A percentile compares a stretch with the other conserved stretches of the same genome.
Conservation (phyloP, 2,329 filamentous ascomycete species). For the Cytospora paraplurivora region DNA sequence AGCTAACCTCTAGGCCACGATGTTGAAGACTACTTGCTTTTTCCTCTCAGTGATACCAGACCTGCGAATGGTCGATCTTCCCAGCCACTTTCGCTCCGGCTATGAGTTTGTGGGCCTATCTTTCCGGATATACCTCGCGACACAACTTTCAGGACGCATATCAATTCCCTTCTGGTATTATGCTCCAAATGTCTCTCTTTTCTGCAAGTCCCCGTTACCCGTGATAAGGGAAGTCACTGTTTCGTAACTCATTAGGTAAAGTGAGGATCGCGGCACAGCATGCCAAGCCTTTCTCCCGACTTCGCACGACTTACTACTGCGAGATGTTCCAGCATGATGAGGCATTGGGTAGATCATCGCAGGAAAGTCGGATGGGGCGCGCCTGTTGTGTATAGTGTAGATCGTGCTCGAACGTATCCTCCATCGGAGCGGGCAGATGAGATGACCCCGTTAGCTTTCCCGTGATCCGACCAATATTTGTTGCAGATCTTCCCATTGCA, state of each 20-base stretch:
- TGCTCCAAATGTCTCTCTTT: not conserved
- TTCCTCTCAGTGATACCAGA: conserved; percentile 2
- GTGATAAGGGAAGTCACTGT: not conserved
- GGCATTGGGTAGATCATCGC: not conserved
- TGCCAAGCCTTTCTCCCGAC: not conserved
- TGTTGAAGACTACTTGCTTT: not conserved
- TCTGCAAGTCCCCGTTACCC: not conserved
- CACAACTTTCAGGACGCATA: not conserved
- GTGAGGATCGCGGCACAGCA: not conserved
- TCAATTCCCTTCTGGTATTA: not conserved
- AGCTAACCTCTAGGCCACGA: not conserved
- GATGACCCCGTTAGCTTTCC: not conserved
- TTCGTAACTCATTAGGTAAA: not conserved
- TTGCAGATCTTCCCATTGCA: not conserved
- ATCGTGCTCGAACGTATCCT: not conserved
- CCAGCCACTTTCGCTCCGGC: not conserved
- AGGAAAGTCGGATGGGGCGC: not conserved
- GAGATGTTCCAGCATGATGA: not conserved
- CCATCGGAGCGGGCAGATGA: not conserved
- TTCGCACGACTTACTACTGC: not conserved
- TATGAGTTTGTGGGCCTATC: not conserved
- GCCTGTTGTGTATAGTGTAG: not conserved
- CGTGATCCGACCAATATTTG: not conserved
- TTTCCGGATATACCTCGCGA: not conserved
- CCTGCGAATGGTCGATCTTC: conserved; percentile 3